These are phyloP conservation scores for Sedum album DNA, from an alignment of 164 flowering plant species.

Conservation along the genomic window DNA sequence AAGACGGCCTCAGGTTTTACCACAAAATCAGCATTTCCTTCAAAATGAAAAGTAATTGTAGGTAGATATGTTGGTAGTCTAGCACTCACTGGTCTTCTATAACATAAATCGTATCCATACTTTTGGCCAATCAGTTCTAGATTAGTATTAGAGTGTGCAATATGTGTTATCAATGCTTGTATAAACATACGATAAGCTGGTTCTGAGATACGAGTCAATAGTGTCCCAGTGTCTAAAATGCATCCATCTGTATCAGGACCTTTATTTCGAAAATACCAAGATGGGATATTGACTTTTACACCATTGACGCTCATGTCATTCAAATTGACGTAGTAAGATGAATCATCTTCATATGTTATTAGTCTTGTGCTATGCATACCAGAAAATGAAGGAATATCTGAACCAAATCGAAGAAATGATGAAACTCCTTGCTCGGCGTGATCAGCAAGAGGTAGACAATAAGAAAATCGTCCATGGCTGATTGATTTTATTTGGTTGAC, in stretches of 20 bases:
- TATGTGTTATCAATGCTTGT: not conserved
- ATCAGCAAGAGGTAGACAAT: not conserved
- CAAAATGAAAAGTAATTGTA: not conserved
- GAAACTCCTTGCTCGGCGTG: not conserved
- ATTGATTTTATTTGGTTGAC: not conserved
- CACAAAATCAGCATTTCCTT: not conserved
- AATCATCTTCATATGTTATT: not conserved
- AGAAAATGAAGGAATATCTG: not conserved
- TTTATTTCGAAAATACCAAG: not conserved
- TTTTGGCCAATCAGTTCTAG: not conserved
- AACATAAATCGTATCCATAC: not conserved
- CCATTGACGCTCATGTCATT: not conserved
- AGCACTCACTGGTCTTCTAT: not conserved
- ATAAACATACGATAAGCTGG: not conserved
- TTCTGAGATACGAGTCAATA: not conserved
- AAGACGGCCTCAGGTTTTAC: not conserved
- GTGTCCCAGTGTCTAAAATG: not conserved
- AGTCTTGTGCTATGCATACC: not conserved
- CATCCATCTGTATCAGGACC: not conserved
- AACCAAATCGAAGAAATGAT: not conserved
- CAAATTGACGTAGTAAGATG: not conserved
- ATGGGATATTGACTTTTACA: not conserved
- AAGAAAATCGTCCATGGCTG: not conserved
- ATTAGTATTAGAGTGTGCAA: not conserved
- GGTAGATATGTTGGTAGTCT: not conserved